A percentile compares a stretch with the other conserved stretches of the same genome.
Evolutionary conservation across 805 yeast species (phyloP).

Genomic region (Danielia oregonensis): DNA sequence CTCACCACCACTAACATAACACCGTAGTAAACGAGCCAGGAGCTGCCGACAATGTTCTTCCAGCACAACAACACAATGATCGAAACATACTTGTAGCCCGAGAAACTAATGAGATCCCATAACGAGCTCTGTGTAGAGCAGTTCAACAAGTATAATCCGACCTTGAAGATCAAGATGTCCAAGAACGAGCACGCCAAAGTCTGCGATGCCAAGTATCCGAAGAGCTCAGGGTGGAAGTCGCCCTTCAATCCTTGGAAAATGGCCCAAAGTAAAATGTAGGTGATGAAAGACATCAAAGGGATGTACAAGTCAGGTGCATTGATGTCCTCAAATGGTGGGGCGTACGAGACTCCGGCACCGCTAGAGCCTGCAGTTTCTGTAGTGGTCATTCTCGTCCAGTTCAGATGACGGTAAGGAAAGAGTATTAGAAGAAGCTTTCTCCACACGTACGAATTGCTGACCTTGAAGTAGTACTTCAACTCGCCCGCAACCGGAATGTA

Average conservation of each 20-base stretch:
- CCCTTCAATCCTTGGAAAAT: conserved; percentile 82
- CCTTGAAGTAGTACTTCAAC: conserved; percentile 85
- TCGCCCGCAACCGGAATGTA: conserved; percentile 49
- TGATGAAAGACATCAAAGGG: conserved; percentile 88
- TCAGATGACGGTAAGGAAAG: conserved; percentile 81
- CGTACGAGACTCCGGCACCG: conserved; percentile 38
- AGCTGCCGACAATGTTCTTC: conserved; percentile 41
- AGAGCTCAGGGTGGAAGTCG: conserved; percentile 86
- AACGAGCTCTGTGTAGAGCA: conserved; percentile 57
- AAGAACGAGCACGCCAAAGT: conserved; percentile 77
- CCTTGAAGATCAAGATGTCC: conserved; percentile 71
- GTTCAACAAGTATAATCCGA: conserved; percentile 78
- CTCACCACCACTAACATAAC: conserved; percentile 31
- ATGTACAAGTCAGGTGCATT: conserved; percentile 97
- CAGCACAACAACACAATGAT: conserved; percentile 54
- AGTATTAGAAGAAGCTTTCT: conserved; percentile 68
- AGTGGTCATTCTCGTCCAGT: conserved; percentile 64
- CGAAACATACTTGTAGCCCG: conserved; percentile 93
- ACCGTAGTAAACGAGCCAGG: conserved; percentile 34
- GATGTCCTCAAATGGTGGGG: conserved; percentile 79
- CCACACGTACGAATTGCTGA: conserved; percentile 81
- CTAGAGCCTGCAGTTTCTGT: conserved; percentile 16
- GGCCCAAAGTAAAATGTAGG: conserved; percentile 83
- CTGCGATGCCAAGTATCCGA: conserved; percentile 83
- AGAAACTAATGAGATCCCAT: conserved; percentile 83